Conservation (phyloP, 495 filamentous ascomycete genomes). For the Tuber microsphaerosporum region DNA sequence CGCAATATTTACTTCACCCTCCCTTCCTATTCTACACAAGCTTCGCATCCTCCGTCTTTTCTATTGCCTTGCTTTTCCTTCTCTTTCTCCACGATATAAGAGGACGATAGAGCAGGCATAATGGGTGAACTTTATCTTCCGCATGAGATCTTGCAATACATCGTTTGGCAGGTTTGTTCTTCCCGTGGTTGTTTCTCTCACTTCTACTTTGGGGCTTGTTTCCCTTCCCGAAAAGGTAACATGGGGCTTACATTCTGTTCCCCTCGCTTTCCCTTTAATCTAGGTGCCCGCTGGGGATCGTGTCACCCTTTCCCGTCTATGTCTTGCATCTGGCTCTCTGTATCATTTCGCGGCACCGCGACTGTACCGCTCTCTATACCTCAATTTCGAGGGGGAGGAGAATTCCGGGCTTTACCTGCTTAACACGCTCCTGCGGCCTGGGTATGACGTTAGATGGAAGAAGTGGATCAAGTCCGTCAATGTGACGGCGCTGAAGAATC, state of each 20-base stretch:
- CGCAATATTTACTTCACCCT: background rate
- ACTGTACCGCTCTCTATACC: constrained; percentile 6
- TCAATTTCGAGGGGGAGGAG: constrained; percentile 5
- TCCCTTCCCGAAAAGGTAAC: background rate
- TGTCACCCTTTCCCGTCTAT: constrained; percentile 9
- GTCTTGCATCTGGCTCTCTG: constrained; percentile 12
- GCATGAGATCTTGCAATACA: constrained; percentile 2
- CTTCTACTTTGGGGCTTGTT: background rate
- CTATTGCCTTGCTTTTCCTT: background rate
- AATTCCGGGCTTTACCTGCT: constrained; percentile 6
- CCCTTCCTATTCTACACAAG: background rate
- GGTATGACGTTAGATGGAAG: constrained; percentile 6
- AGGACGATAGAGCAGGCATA: background rate
- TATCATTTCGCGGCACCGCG: constrained; percentile 17
- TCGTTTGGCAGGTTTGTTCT: constrained; percentile 3
- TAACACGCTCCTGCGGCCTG: background rate
- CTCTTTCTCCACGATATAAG: background rate
- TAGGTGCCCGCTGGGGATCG: background rate
- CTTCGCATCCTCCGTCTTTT: background rate
- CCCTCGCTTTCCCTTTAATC: background rate
- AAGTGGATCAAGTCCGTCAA: constrained; percentile 11
- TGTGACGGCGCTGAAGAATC: background rate
- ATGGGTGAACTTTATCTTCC: constrained; percentile 3
- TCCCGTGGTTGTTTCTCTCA: background rate
- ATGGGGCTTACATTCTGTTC: background rate